Conservation (phyloP, 768 basidiomycete species). For the Mycena chlorophos region DNA sequence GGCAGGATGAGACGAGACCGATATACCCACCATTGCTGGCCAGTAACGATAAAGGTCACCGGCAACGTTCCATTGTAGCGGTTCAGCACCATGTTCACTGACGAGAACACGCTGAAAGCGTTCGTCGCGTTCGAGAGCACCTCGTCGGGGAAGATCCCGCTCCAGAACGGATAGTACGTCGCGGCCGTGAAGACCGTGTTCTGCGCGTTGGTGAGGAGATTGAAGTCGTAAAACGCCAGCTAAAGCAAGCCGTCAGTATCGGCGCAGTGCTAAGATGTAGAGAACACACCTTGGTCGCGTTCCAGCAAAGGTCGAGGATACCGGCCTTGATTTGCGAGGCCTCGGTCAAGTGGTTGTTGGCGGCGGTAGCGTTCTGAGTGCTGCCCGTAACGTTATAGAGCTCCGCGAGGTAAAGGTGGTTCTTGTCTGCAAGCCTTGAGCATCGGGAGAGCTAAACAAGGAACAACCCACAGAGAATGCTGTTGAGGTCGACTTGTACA, state of each 20-base stretch:
- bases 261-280: not conserved
- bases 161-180: constrained; percentile 86
- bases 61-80: constrained; percentile 89
- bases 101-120: constrained; percentile 71
- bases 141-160: constrained; percentile 77
- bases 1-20: not conserved
- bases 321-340: constrained; percentile 64
- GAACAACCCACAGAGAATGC: constrained; percentile 69
- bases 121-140: constrained; percentile 55
- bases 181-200: constrained; percentile 71
- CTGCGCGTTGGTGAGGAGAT: constrained; percentile 64
- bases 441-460: not conserved
- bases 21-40: constrained; percentile 79
- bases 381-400: constrained; percentile 45
- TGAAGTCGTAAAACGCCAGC: constrained; percentile 92
- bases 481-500: constrained; percentile 79
- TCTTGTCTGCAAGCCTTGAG: constrained; percentile 50
- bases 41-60: constrained; percentile 72
- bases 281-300: constrained; percentile 53
- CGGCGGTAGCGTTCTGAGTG: constrained; percentile 42
- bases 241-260: not conserved
- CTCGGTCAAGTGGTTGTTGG: constrained; percentile 50
- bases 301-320: constrained; percentile 88
- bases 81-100: constrained; percentile 75
- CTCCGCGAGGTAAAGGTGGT: constrained; percentile 57